Evolutionary conservation across 352 stramenopile genomes (phyloP).

Genomic region (Phytophthora sojae): DNA sequence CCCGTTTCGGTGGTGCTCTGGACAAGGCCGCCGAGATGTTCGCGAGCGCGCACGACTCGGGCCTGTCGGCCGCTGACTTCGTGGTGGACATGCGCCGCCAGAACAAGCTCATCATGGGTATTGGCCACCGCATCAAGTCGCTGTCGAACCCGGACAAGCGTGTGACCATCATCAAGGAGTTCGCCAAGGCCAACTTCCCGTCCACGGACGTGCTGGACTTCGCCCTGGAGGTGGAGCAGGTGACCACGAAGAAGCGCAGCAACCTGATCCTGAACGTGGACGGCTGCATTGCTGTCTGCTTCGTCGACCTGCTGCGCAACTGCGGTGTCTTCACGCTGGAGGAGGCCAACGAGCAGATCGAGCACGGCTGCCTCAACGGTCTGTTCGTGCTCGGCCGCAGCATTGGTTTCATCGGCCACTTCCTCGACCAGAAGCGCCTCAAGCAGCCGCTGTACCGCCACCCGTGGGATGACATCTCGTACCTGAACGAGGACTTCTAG

Average conservation of each 20-base stretch:
- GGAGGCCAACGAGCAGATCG: constrained; percentile 95
- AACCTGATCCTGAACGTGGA: constrained; percentile 99
- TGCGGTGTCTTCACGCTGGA: constrained; percentile 91
- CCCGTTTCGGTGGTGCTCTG: constrained; percentile 95
- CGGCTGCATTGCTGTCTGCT: constrained; percentile 96
- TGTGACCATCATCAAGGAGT: constrained; percentile 97
- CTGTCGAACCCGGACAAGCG: constrained; percentile 96
- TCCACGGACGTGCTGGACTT: constrained; percentile 95
- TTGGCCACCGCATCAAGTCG: constrained; percentile 97
- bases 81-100: constrained; percentile 95
- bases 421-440: constrained; percentile 97
- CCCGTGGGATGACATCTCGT: constrained; percentile 98
- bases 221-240: constrained; percentile 95
- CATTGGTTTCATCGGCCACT: constrained; percentile 96
- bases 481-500: constrained; percentile 90
- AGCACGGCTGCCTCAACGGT: constrained; percentile 96
- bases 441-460: constrained; percentile 98
- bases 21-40: constrained; percentile 96
- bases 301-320: constrained; percentile 96
- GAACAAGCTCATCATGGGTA: constrained; percentile 98
- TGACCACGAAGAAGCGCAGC: constrained; percentile 97
- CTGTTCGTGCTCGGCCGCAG: constrained; percentile 89
- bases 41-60: constrained; percentile 89
- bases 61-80: constrained; percentile 90
- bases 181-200: constrained; percentile 94